Conservation (phyloP, 352 stramenopile species). For the Globisporangium cystogenes region DNA sequence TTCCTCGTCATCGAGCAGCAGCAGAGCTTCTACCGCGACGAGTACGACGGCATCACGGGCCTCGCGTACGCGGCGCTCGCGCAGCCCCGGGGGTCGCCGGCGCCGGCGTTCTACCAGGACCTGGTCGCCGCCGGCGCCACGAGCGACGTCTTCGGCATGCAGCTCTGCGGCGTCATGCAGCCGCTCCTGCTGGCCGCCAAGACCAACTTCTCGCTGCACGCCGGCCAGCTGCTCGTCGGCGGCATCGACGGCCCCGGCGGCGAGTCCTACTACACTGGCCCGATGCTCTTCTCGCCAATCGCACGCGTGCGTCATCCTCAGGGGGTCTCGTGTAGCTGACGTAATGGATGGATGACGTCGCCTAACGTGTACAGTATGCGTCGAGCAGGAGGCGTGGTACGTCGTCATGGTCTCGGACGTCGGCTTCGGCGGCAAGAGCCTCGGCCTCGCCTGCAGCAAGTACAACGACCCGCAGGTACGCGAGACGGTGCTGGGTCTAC, state of each 20-base stretch:
- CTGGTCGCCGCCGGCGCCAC: slow-evolving; percentile 35
- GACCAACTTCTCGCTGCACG: slow-evolving; percentile 47
- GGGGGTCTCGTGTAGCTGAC: too few relatives aligned
- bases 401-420: slow-evolving; percentile 73
- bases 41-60: slow-evolving; percentile 77
- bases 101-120: slow-evolving; percentile 52
- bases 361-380: too few relatives aligned
- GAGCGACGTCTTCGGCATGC: slow-evolving; percentile 63
- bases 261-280: slow-evolving; percentile 49
- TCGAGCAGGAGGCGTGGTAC: slow-evolving; percentile 68
- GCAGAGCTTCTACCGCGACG: slow-evolving; percentile 64
- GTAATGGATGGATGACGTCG: too few relatives aligned
- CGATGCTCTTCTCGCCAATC: slow-evolving; percentile 81
- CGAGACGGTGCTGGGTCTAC: too few relatives aligned
- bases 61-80: slow-evolving; percentile 57
- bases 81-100: slow-evolving; percentile 25
- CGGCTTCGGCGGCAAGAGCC: slow-evolving; percentile 50
- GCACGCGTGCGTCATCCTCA: slow-evolving; percentile 27
- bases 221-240: slow-evolving; percentile 58
- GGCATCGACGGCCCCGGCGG: slow-evolving; percentile 49
- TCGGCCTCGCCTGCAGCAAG: slow-evolving; percentile 51
- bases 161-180: slow-evolving; percentile 78
- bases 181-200: slow-evolving; percentile 36
- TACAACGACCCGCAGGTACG: slow-evolving; percentile 71
- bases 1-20: slow-evolving; percentile 77